These are phyloP conservation scores for Gomphus bonarii DNA, from an alignment of 1,284 basidiomycete species.

Conservation along the genomic window DNA sequence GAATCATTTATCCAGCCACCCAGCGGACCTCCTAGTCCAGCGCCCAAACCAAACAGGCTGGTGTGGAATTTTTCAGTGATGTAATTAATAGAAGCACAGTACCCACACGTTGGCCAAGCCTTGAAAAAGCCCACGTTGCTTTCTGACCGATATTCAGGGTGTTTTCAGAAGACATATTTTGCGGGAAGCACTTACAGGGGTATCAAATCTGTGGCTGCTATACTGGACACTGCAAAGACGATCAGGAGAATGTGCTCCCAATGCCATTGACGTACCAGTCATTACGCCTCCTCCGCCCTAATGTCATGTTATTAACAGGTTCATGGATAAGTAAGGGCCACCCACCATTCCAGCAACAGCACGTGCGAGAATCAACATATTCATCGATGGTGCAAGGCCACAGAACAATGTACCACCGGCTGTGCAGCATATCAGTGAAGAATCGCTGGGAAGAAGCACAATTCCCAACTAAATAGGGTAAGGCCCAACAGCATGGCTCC, in stretches of 20 bases:
- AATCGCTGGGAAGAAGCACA: slow-evolving; percentile 13
- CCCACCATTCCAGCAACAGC: slow-evolving; percentile 86
- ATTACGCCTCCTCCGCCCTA: slow-evolving; percentile 45
- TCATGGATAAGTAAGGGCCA: slow-evolving; percentile 48
- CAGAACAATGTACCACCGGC: slow-evolving; percentile 76
- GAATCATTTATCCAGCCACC: slow-evolving; percentile 80
- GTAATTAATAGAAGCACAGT: slow-evolving; percentile 9
- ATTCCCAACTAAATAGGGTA: slow-evolving; percentile 58
- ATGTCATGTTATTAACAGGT: slow-evolving; percentile 3
- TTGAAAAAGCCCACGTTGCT: slow-evolving; percentile 81
- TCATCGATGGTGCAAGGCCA: slow-evolving; percentile 77
- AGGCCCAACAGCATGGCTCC: slow-evolving; percentile 76
- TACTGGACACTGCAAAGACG: slow-evolving; percentile 50
- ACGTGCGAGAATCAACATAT: slow-evolving; percentile 68
- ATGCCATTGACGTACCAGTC: slow-evolving; percentile 40
- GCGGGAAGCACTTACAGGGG: slow-evolving; percentile 49
- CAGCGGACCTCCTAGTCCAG: slow-evolving; percentile 81
- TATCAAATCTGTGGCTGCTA: slow-evolving; percentile 70
- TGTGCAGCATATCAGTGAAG: slow-evolving; percentile 21
- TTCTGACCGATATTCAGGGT: slow-evolving; percentile 33
- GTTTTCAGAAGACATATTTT: slow-evolving; percentile 1
- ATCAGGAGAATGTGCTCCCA: background rate
- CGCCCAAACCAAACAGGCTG: slow-evolving; percentile 67
- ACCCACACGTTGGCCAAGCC: slow-evolving; percentile 78
- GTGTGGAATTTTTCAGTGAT: background rate